Evolutionary conservation across 306 rosid genomes (phyloP), one percentile per base, ranked within the genome.

Genomic region (Lathyrus tuberosus): DNA sequence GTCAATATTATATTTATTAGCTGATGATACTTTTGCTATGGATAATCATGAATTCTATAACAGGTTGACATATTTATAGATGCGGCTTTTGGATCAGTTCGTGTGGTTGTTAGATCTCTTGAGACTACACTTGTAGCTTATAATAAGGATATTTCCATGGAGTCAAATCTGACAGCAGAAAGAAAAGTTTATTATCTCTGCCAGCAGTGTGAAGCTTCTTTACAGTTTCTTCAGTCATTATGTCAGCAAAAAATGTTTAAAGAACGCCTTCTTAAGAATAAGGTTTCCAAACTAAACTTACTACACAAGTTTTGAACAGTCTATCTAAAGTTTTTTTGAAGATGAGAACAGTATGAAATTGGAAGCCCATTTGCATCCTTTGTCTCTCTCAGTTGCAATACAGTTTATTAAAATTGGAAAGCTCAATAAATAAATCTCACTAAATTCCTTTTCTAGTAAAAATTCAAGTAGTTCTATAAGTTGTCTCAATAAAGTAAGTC

Each of bases 51-150:
- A 71, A 75, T 77, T 80, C 41, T 76, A 70, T 76, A 73, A 52
- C 90, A 94, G 98, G 94, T 90, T 69, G 95, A 90, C 84, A 79
- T 85, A 64, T 94, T 90, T 80, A 94, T 94, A 83, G 98, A 94
- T 82, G 95, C 94, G 41, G 90, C 97, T 84, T 90, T 94, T 75
- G 90, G 92, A 70, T 88, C 97, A 78, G 89, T 90, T 83, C 84
- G 77, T 71, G 70, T 70, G 76, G 84, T 84, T 77, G 77, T 86
- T 70, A 83, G 86, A 76, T 84, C 76, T 87, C 86, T 94, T 70
- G 87, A 80, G 54, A 77, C 74, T 67, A 68, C 80, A 74, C 76
- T 93, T 67, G 79, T 80, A 61, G 76, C 78, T 71, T 80, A 80
- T n/a, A 66, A 76, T 70, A 52, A 74, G 64, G 84, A 81, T 64